These are phyloP conservation scores for Trebouxia sp. DNA, from an alignment of 139 green algal species.

Conservation along the genomic window DNA sequence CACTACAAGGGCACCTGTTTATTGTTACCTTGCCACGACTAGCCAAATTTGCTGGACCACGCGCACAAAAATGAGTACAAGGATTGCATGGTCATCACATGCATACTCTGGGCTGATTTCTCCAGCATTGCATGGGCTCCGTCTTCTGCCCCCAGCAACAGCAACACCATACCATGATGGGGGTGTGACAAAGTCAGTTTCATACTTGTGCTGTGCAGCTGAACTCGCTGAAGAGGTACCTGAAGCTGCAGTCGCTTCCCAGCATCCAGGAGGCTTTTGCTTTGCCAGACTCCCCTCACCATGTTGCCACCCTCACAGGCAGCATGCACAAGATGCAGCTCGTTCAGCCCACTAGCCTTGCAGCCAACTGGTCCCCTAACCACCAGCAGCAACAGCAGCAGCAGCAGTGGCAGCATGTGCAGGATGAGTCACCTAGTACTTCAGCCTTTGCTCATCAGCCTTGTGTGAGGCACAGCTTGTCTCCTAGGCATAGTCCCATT, in stretches of 20 bases:
- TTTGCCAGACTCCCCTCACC: not conserved
- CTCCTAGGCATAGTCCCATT: too few species aligned
- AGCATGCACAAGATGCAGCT: slow-evolving; percentile 19
- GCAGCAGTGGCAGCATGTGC: not conserved
- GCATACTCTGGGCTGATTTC: too few species aligned
- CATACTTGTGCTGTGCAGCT: not conserved
- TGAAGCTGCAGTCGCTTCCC: not conserved
- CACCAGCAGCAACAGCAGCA: not conserved
- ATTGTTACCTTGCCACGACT: too few species aligned
- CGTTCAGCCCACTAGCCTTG: not conserved
- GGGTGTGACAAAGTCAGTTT: not conserved
- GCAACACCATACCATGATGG: not conserved
- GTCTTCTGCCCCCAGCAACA: not conserved
- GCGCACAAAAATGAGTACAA: too few species aligned
- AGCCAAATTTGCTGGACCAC: too few species aligned
- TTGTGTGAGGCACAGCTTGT: too few species aligned
- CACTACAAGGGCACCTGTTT: too few species aligned
- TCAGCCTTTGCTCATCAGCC: too few species aligned
- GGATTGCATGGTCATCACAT: too few species aligned
- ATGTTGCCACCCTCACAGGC: not conserved
- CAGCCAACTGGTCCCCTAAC: not conserved
- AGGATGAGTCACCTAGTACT: too few species aligned
- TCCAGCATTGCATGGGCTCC: not conserved
- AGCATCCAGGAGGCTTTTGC: slow-evolving; percentile 11
- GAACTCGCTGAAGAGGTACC: slow-evolving; percentile 18